Evolutionary conservation across 1,139 yeast species (phyloP).

Genomic region (Arxiozyma bovina): DNA sequence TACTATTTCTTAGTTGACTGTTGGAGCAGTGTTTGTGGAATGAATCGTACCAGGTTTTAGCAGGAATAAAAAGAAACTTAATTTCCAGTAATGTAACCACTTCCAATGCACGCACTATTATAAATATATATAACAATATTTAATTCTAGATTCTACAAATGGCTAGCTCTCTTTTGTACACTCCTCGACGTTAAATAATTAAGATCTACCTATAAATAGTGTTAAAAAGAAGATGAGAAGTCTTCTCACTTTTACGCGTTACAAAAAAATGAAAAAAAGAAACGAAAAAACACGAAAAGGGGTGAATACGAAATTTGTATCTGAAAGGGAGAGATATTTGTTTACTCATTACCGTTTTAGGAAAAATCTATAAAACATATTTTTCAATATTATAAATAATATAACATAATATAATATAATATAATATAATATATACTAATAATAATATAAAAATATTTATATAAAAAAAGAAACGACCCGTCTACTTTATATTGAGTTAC

Average conservation of each 20-base stretch:
- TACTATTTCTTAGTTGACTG: not conserved
- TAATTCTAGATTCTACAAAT: too few species aligned
- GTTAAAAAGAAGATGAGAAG: not conserved
- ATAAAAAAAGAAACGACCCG: not conserved
- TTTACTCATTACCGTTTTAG: not conserved
- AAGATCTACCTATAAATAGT: constrained; percentile 1
- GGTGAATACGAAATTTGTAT: not conserved
- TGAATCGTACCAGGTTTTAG: not conserved
- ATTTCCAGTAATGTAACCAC: not conserved
- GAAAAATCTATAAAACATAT: not conserved
- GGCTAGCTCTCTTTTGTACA: not conserved
- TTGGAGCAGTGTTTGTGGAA: not conserved
- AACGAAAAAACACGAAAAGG: constrained; percentile 1
- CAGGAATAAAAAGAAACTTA: not conserved
- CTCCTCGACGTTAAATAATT: not conserved
- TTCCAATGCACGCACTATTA: not conserved
- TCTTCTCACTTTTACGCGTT: not conserved
- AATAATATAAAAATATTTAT: too few species aligned
- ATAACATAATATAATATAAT: too few species aligned
- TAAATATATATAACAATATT: too few species aligned
- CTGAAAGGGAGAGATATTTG: not conserved
- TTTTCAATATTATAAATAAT: too few species aligned
- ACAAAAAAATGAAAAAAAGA: not conserved
- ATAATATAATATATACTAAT: too few species aligned
- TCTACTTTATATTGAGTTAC: too few species aligned